phyloP scores from a whole-genome alignment of 2,329 filamentous ascomycete genomes.

The Trichoderma asperellum region DNA sequence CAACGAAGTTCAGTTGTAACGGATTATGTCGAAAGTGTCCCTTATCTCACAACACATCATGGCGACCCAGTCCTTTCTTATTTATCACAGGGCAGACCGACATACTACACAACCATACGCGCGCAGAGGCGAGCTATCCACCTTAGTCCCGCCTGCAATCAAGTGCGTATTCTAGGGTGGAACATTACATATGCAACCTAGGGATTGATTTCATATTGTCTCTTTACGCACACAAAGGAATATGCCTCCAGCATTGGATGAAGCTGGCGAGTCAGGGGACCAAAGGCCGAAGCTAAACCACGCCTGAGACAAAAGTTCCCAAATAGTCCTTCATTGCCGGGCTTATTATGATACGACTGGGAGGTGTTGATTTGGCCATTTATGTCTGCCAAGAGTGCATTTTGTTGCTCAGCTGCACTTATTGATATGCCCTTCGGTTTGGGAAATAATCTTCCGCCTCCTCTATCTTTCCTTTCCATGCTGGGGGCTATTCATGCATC shows the following conservation, averaged over 20 bases:
- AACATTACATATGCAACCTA: background rate
- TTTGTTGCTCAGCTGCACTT: background rate
- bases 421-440: background rate
- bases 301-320: slow-evolving; percentile 25
- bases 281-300: background rate
- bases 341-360: background rate
- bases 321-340: slow-evolving; percentile 4
- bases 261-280: slow-evolving; percentile 13
- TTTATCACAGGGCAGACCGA: background rate
- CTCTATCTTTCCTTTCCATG: too few relatives aligned
- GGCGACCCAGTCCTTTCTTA: slow-evolving; percentile 15
- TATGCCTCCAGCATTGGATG: background rate
- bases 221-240: background rate
- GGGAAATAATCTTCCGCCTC: background rate
- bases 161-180: slow-evolving; percentile 6
- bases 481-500: background rate
- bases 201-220: slow-evolving; percentile 3
- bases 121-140: background rate
- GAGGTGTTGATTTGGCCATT: background rate
- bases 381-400: background rate
- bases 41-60: background rate
- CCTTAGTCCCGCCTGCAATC: background rate
- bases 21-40: background rate
- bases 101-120: background rate
- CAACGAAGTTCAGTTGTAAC: background rate